Evolutionary conservation across 139 green algal genomes (phyloP).

Genomic region (Picochlorum costavermella): DNA sequence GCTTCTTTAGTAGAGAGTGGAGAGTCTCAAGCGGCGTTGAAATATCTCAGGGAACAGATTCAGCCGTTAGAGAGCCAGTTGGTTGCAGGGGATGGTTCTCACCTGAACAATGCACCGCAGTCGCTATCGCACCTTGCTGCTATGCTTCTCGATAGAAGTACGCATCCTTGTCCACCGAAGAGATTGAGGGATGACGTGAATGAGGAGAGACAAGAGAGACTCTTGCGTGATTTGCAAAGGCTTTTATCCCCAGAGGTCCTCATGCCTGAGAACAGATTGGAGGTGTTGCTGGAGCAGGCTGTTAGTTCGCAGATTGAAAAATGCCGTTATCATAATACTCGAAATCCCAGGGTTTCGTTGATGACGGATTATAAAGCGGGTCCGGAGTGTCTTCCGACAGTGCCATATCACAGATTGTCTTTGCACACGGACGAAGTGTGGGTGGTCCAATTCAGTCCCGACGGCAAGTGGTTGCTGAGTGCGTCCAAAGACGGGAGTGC

Average conservation of each 20-base stretch:
- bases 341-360: conserved; percentile 33
- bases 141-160: conserved; percentile 8
- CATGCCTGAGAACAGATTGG: conserved; percentile 57
- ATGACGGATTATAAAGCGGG: conserved; percentile 67
- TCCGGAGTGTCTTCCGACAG: conserved; percentile 58
- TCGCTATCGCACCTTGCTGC: conserved; percentile 34
- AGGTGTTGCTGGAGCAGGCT: conserved; percentile 62
- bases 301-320: conserved; percentile 22
- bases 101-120: background rate
- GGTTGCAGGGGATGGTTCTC: background rate
- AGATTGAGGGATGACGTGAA: conserved; percentile 1
- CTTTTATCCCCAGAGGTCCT: conserved; percentile 41
- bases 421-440: conserved; percentile 45
- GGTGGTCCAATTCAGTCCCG: conserved; percentile 13
- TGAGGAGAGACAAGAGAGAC: conserved; percentile 13
- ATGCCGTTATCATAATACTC: conserved; percentile 63
- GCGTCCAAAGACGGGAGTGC: conserved; percentile 62
- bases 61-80: conserved; percentile 24
- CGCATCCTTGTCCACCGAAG: conserved; percentile 4
- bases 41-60: conserved; percentile 33
- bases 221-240: conserved; percentile 29
- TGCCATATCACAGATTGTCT: conserved; percentile 29
- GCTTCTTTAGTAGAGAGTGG: conserved; percentile 31
- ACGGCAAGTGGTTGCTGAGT: conserved; percentile 54
- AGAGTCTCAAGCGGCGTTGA: conserved; percentile 21